These are phyloP conservation scores for Jimgerdemannia lactiflua DNA, from an alignment of 192 early-diverging fungal genomes.

Conservation along the genomic window DNA sequence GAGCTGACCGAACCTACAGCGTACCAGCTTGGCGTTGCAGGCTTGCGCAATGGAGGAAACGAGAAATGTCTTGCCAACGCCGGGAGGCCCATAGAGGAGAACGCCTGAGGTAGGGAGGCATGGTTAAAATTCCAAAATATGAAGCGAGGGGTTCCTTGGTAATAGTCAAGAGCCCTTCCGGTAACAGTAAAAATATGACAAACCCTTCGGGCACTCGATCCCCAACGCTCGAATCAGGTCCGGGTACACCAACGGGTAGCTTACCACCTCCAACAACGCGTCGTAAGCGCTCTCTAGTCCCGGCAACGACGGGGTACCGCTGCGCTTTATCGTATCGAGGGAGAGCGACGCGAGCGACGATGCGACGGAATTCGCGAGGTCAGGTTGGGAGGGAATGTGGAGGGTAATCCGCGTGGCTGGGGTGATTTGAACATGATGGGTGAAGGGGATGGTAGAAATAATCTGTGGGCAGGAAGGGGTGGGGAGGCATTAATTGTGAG, in stretches of 20 bases:
- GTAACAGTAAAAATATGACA: neutral
- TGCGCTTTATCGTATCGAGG: neutral
- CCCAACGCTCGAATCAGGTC: conserved; percentile 57
- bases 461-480: neutral
- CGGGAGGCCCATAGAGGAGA: conserved; percentile 90
- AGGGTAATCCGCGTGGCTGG: neutral
- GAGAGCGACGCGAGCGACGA: neutral
- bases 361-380: neutral
- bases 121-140: neutral
- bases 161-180: too few relatives aligned
- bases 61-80: conserved; percentile 92
- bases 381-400: neutral
- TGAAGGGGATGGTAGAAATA: neutral
- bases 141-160: too few relatives aligned
- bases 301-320: conserved; percentile 24
- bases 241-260: conserved; percentile 69
- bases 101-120: conserved; percentile 45
- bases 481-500: neutral
- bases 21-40: conserved; percentile 66
- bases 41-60: conserved; percentile 65
- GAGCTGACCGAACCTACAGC: conserved; percentile 22
- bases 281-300: conserved; percentile 77
- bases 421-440: neutral
- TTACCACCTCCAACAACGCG: conserved; percentile 72
- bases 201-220: conserved; percentile 79